Evolutionary conservation across 1,284 basidiomycete genomes (phyloP), one percentile per base, ranked within the genome.

Genomic region (Cutaneotrichosporon cutaneum): DNA sequence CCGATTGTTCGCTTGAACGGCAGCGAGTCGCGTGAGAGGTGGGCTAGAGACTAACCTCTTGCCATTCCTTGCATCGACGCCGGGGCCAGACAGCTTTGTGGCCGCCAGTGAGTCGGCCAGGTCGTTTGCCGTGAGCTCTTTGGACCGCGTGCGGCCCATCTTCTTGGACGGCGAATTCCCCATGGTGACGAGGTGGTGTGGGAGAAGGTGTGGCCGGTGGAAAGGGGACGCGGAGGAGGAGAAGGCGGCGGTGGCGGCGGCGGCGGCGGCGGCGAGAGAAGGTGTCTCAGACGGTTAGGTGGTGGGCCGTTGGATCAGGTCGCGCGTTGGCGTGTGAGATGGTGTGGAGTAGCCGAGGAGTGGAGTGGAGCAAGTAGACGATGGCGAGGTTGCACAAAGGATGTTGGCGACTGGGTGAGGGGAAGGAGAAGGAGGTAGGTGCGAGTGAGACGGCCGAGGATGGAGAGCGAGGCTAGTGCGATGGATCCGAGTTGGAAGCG

Each of bases 81-180:
- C 33, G 52, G 50, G 50, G 10, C 54, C 59, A n/a, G 59, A 55
- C n/a, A 68, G 60, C 60, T 68, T 71, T 47, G 73, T 74, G 18
- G 66, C 63, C 10, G 74, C 69, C 36, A 78, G 68, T 21, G 60
- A 65, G 62, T 78, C 76, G 4, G 76, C 71, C 21, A 77, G 71
- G 61, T 80, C 78, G 56, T 64, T 69, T 26, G 75, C 64, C 11
- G 77, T 71, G 24, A 79, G 69, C 64, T 80, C 78, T 64, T 80
- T 81, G 52, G 79, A 80, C 64, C 76, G 71, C n/a, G 79, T 81
- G 22, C 79, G 71, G 51, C 75, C 75, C 66, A 81, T 76, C 71
- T 80, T 80, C 70, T 80, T 81, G 51, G 78, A 80, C 45, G 76
- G 75, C 54, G 71, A 67, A 67, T 80, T 75, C 35, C 80, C 80